Evolutionary conservation across 2,329 filamentous ascomycete species (phyloP).

Genomic region (Helotiales sp.): DNA sequence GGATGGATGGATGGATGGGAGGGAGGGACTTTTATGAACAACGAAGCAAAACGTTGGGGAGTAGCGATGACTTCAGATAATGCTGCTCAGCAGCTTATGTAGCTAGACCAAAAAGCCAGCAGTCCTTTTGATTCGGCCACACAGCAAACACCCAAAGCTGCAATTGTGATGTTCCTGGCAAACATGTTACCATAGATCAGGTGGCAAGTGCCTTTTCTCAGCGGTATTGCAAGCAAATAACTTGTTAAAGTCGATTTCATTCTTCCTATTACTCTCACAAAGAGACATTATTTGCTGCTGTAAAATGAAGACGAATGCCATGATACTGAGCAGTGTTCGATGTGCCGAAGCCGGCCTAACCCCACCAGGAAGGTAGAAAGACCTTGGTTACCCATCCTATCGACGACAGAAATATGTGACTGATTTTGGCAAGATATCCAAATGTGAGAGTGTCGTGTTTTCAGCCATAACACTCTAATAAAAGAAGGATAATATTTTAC

Average conservation of each 20-base stretch:
- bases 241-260: neutral
- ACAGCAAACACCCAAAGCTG: neutral
- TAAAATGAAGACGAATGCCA: too few relatives aligned
- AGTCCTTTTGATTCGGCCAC: constrained; percentile 29
- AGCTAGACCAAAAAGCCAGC: constrained; percentile 43
- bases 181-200: neutral
- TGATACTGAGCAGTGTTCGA: neutral
- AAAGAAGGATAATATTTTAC: too few relatives aligned
- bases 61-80: constrained; percentile 34
- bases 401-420: too few relatives aligned
- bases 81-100: constrained; percentile 39
- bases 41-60: constrained; percentile 37
- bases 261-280: neutral
- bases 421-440: too few relatives aligned
- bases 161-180: neutral
- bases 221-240: neutral
- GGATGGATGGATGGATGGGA: constrained; percentile 13
- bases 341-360: neutral
- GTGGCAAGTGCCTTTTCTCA: neutral
- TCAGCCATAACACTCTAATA: too few relatives aligned
- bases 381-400: neutral
- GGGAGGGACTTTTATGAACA: constrained; percentile 35
- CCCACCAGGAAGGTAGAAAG: neutral
- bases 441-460: too few relatives aligned
- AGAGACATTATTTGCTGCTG: too few relatives aligned